phyloP scores from a whole-genome alignment of 2,329 filamentous ascomycete genomes.

The Rhytidhysteron rufulum region DNA sequence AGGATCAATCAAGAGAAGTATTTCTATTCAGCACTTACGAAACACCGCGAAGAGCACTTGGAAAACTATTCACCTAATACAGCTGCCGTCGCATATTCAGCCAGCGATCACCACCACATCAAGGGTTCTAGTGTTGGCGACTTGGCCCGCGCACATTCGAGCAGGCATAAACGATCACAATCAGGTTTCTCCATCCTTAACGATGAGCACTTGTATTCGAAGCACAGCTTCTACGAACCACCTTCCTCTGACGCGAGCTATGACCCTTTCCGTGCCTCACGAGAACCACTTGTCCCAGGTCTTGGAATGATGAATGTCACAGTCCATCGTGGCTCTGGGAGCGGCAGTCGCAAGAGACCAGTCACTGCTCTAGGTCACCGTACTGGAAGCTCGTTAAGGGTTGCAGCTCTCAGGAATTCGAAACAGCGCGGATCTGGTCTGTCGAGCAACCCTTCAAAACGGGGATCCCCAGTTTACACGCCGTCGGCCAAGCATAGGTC shows the following conservation, averaged over 20 bases:
- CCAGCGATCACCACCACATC: constrained; percentile 74
- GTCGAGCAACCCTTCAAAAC: constrained; percentile 29
- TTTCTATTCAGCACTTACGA: constrained; percentile 81
- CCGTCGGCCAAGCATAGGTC: constrained; percentile 20
- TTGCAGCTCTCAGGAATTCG: constrained; percentile 36
- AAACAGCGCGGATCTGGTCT: constrained; percentile 25
- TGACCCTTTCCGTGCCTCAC: constrained; percentile 76
- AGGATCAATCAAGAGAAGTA: constrained; percentile 87
- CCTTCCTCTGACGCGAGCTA: constrained; percentile 61
- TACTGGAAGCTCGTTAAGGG: constrained; percentile 41
- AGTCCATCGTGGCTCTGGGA: constrained; percentile 54
- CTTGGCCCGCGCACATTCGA: constrained; percentile 31
- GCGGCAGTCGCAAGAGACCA: constrained; percentile 32
- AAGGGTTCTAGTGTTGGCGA: constrained; percentile 19
- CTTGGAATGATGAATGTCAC: constrained; percentile 63
- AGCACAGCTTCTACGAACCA: constrained; percentile 48
- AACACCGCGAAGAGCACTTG: constrained; percentile 77
- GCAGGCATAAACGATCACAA: constrained; percentile 42
- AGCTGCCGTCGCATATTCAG: constrained; percentile 67
- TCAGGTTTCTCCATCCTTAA: constrained; percentile 57
- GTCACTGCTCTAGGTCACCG: constrained; percentile 35
- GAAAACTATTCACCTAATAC: constrained; percentile 78
- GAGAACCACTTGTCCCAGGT: constrained; percentile 45
- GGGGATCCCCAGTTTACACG: constrained; percentile 25
- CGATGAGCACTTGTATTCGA: constrained; percentile 48